Evolutionary conservation across 768 basidiomycete species (phyloP), one percentile per base, ranked within the genome.

Genomic region (Mycena albidolilacea): DNA sequence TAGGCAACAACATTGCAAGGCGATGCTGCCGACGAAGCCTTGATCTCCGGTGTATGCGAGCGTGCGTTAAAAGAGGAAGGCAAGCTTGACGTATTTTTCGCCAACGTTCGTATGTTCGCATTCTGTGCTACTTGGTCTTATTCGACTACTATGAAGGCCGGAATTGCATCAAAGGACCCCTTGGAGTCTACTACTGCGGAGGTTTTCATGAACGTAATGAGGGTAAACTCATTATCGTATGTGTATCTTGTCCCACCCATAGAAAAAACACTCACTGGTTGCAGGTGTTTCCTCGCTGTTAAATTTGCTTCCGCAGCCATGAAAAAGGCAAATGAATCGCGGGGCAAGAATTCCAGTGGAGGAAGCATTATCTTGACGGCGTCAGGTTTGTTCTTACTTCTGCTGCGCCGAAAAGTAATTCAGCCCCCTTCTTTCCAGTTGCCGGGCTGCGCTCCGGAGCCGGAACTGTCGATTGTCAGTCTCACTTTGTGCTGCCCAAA

Each of bases 361-460:
- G 96, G 95, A 15, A 96, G 95, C 77, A 95, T 97, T 72, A 92
- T 97, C 69, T 81, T 97, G 79, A 95, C 95, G 17, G 95, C 96
- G 19, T 96, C 95, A 11, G 86, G 95, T 93, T 77, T 50, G 90
- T 35, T 8, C 3, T 39, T 55, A 60, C 38, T 70, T 15, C 65
- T 54, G 64, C 9, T 23, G 30, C 41, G 23, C 39, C 8, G 35
- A 44, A 23, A 59, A n/a, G 35, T 35, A 66, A 48, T 77, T 58
- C n/a, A 46, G 50, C 21, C 64, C 9, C 30, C 19, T 38, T n/a
- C 30, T 41, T 44, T 67, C 5, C 73, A 94, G 95, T 93, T 70
- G 95, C 96, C 52, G 96, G 96, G 11, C 77, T 97, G 55, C 89
- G 93, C 44, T 93, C 93, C 7, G 96, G 95, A 9, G 95, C 92